Percentiles rank a stretch among this genome's conserved stretches.
Evolutionary conservation across 2,329 filamentous ascomycete genomes (phyloP).

Genomic region (Penicillium thymicola): DNA sequence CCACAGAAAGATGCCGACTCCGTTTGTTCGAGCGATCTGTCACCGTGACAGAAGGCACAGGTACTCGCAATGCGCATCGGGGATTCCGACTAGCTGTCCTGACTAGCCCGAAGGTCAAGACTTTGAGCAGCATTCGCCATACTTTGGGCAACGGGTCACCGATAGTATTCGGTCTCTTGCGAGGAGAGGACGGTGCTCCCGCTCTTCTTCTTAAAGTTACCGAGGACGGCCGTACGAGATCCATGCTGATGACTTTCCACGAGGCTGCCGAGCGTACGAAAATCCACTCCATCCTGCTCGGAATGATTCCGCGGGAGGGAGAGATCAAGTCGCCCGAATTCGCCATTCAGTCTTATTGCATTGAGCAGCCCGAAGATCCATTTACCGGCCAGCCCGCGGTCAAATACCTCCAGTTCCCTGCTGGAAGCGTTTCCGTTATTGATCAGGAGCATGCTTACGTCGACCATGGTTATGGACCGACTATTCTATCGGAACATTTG

Average conservation of each 20-base stretch:
- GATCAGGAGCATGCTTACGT: slow-evolving; percentile 61
- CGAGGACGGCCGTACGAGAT: slow-evolving; percentile 62
- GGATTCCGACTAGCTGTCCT: slow-evolving; percentile 77
- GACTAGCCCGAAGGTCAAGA: slow-evolving; percentile 73
- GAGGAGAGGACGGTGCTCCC: slow-evolving; percentile 66
- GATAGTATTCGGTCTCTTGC: slow-evolving; percentile 73
- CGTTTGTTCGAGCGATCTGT: slow-evolving; percentile 70
- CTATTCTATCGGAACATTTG: slow-evolving; percentile 72
- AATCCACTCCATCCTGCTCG: slow-evolving; percentile 70
- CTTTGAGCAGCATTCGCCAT: slow-evolving; percentile 72
- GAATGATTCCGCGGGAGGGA: slow-evolving; percentile 63
- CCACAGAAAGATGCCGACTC: slow-evolving; percentile 67
- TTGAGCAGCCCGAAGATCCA: slow-evolving; percentile 50
- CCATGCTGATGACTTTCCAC: slow-evolving; percentile 73
- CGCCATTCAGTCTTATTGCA: slow-evolving; percentile 61
- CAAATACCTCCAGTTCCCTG: slow-evolving; percentile 37
- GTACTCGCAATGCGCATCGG: slow-evolving; percentile 68
- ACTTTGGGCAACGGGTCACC: slow-evolving; percentile 63
- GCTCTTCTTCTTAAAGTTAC: slow-evolving; percentile 69
- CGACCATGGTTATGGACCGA: slow-evolving; percentile 59
- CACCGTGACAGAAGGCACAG: slow-evolving; percentile 68
- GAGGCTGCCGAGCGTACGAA: slow-evolving; percentile 67
- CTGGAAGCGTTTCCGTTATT: slow-evolving; percentile 54
- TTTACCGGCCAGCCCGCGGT: slow-evolving; percentile 27
- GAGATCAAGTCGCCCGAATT: slow-evolving; percentile 71